phyloP scores from a whole-genome alignment of 257 asterid species.

The Solanum rostratum region DNA sequence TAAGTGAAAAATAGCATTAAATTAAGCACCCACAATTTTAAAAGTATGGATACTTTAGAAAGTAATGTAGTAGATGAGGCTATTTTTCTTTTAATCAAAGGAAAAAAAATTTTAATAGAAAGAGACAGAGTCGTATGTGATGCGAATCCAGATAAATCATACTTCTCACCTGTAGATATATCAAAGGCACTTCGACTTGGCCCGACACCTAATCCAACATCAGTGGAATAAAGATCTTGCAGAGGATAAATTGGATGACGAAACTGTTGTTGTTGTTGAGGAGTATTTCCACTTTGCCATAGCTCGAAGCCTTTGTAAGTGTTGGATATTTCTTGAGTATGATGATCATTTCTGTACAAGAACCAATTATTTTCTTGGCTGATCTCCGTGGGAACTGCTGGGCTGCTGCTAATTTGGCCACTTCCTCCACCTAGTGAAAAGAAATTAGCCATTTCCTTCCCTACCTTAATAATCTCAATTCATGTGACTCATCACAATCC shows the following conservation, averaged over 20 bases:
- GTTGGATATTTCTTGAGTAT: conserved; percentile 1
- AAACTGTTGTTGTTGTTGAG: not conserved
- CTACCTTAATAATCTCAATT: not conserved
- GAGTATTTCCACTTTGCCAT: not conserved
- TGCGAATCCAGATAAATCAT: too few relatives aligned
- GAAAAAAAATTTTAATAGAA: too few relatives aligned
- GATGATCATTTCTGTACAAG: not conserved
- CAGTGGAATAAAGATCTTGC: conserved; percentile 4
- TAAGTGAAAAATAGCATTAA: not conserved
- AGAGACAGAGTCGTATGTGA: too few relatives aligned
- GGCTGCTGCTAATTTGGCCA: not conserved
- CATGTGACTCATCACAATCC: not conserved
- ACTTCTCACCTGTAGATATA: not conserved
- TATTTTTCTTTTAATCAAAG: too few relatives aligned
- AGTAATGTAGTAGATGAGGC: too few relatives aligned
- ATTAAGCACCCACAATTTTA: not conserved
- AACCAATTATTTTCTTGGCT: not conserved
- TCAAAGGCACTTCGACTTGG: not conserved
- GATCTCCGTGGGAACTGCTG: not conserved
- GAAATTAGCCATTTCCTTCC: conserved; percentile 4
- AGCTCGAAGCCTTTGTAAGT: conserved; percentile 4
- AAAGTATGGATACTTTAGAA: not conserved
- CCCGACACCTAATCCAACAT: conserved; percentile 1
- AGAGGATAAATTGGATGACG: not conserved
- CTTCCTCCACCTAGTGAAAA: not conserved